A percentile compares a stretch with the other conserved stretches of the same genome.
Conservation (phyloP, 2,329 filamentous ascomycete species). For the Aspergillus candidus region DNA sequence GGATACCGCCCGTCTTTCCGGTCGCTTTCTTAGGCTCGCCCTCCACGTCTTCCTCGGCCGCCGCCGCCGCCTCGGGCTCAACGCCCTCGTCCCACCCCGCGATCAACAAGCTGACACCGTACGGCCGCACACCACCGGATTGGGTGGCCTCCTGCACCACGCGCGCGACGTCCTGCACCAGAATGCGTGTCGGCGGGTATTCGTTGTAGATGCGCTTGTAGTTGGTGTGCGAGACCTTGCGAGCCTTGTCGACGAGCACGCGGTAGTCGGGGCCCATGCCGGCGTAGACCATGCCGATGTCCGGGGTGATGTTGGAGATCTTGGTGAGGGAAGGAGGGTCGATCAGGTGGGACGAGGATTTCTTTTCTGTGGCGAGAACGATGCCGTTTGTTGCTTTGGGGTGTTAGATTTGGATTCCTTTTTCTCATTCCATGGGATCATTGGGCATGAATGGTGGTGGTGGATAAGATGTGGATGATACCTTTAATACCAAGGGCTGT, state of each 20-base stretch:
- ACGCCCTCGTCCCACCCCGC: slow-evolving; percentile 98
- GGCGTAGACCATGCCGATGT: slow-evolving; percentile 99
- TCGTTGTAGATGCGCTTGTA: slow-evolving; percentile 99
- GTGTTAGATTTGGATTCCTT: no score
- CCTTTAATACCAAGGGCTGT: slow-evolving; percentile 98
- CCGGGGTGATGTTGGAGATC: slow-evolving; percentile 94
- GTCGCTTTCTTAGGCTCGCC: slow-evolving; percentile 63
- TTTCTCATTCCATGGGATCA: no score
- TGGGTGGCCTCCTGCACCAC: slow-evolving; percentile 99
- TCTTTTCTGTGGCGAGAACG: slow-evolving; percentile 98
- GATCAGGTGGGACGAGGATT: slow-evolving; percentile 94
- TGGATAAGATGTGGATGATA: slow-evolving; percentile 32
- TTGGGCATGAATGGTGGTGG: neutral
- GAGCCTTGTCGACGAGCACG: slow-evolving; percentile 93
- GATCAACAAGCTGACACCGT: slow-evolving; percentile 90
- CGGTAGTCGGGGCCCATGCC: slow-evolving; percentile 99
- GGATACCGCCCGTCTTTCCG: slow-evolving; percentile 88
- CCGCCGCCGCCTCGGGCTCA: slow-evolving; percentile 70
- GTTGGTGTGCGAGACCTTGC: slow-evolving; percentile 94
- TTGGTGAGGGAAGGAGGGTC: slow-evolving; percentile 93
- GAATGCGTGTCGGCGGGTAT: slow-evolving; percentile 98
- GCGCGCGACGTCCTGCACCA: slow-evolving; percentile 94
- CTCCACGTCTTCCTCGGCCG: slow-evolving; percentile 49
- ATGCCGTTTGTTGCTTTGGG: slow-evolving; percentile 88
- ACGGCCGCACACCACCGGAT: slow-evolving; percentile 92